Percentiles rank a stretch among this genome's conserved stretches.
phyloP scores from a whole-genome alignment of 768 basidiomycete species.

The Lactarius evosmus region DNA sequence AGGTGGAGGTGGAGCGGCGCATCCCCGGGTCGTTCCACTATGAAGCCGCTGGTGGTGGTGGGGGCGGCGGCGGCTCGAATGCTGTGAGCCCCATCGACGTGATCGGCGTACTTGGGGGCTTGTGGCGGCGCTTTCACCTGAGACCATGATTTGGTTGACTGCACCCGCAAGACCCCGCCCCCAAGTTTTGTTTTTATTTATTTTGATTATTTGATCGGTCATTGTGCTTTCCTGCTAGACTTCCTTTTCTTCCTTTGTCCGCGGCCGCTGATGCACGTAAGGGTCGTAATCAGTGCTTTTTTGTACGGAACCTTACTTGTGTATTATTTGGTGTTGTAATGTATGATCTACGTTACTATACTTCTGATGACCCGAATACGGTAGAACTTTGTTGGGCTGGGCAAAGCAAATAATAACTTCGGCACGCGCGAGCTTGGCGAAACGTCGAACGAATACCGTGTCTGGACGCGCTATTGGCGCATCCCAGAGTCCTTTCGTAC shows the following conservation, averaged over 20 bases:
- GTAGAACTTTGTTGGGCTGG: neutral
- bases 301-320: neutral
- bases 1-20: slow-evolving; percentile 1
- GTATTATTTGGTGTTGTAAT: neutral
- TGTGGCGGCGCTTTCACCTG: slow-evolving; percentile 23
- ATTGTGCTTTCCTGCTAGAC: neutral
- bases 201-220: neutral
- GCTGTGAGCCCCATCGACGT: neutral
- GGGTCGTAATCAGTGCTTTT: too few relatives aligned
- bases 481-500: too few relatives aligned
- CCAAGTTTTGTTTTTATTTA: neutral
- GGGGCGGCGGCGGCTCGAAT: neutral
- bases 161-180: too few relatives aligned
- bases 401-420: neutral
- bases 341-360: neutral
- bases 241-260: neutral
- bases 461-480: too few relatives aligned
- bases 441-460: too few relatives aligned
- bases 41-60: neutral
- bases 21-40: slow-evolving; percentile 26
- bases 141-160: neutral
- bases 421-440: too few relatives aligned
- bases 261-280: neutral
- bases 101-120: slow-evolving; percentile 2
- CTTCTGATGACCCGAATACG: neutral